These are phyloP conservation scores for Solioccasus polychromus DNA, from an alignment of 768 basidiomycete genomes.

Conservation along the genomic window DNA sequence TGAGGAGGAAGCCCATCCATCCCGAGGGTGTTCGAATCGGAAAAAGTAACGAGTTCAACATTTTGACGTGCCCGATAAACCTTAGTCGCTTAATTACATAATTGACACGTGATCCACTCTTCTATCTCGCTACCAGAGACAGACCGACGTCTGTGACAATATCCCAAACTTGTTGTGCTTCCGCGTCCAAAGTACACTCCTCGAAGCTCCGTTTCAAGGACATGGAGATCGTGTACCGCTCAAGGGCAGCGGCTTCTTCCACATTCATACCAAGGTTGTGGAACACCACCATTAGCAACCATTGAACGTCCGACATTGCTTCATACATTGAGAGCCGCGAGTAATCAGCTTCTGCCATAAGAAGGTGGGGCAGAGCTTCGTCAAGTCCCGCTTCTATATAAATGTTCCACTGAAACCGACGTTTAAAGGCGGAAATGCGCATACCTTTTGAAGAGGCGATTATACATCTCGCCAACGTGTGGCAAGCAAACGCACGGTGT, in stretches of 20 bases:
- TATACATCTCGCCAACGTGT: slow-evolving; percentile 72
- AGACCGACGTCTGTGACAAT: slow-evolving; percentile 59
- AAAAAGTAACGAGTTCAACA: slow-evolving; percentile 11
- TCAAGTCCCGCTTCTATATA: slow-evolving; percentile 37
- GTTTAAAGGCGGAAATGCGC: slow-evolving; percentile 11
- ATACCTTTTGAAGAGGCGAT: slow-evolving; percentile 55
- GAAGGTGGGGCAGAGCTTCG: slow-evolving; percentile 60
- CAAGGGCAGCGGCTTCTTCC: slow-evolving; percentile 55
- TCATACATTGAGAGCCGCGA: slow-evolving; percentile 52
- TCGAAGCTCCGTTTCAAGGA: slow-evolving; percentile 42
- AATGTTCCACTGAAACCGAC: slow-evolving; percentile 14
- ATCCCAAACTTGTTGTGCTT: slow-evolving; percentile 54
- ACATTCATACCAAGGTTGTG: slow-evolving; percentile 59
- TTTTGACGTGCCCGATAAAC: slow-evolving; percentile 8
- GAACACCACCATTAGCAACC: slow-evolving; percentile 65
- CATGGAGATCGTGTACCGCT: slow-evolving; percentile 46
- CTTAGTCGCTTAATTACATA: slow-evolving; percentile 20
- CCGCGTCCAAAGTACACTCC: slow-evolving; percentile 44
- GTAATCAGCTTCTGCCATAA: slow-evolving; percentile 67
- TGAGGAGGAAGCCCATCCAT: slow-evolving; percentile 92
- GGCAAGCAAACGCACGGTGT: slow-evolving; percentile 71
- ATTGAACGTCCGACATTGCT: slow-evolving; percentile 67
- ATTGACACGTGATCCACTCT: slow-evolving; percentile 22
- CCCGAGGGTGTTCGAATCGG: slow-evolving; percentile 15
- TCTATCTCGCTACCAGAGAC: slow-evolving; percentile 42